phyloP scores from a whole-genome alignment of 2,329 filamentous ascomycete genomes.

The Cordyceps cateniannulata region DNA sequence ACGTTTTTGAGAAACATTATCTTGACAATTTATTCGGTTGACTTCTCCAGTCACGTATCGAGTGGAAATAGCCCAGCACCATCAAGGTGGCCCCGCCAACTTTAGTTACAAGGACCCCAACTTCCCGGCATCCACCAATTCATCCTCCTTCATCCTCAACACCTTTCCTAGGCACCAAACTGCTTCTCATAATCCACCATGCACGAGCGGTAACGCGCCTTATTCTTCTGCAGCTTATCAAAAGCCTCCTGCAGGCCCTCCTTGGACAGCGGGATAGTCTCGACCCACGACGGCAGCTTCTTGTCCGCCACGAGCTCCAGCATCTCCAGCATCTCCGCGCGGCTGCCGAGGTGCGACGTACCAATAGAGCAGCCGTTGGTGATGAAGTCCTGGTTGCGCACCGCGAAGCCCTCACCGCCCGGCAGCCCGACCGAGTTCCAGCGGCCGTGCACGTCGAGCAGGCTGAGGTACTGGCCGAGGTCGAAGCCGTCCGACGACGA shows the following conservation, averaged over 20 bases:
- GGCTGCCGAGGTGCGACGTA: constrained; percentile 63
- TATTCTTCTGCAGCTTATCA: constrained; percentile 60
- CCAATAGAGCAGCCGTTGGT: constrained; percentile 69
- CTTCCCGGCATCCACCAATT: not conserved
- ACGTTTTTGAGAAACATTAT: no score
- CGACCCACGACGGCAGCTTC: constrained; percentile 63
- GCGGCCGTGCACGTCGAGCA: constrained; percentile 74
- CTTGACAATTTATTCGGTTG: no score
- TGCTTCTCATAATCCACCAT: constrained; percentile 64
- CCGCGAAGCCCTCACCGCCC: constrained; percentile 63
- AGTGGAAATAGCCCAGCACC: not conserved
- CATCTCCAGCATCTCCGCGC: constrained; percentile 66
- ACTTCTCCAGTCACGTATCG: no score
- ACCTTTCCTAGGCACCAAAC: constrained; percentile 44
- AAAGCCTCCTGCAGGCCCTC: constrained; percentile 65
- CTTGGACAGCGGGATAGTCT: constrained; percentile 67
- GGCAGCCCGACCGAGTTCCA: constrained; percentile 78
- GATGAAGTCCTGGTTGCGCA: constrained; percentile 70
- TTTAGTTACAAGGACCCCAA: not conserved
- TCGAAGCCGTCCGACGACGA: constrained; percentile 64
- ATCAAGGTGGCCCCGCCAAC: not conserved
- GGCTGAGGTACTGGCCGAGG: constrained; percentile 63
- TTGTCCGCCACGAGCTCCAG: constrained; percentile 64
- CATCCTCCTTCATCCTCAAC: not conserved
- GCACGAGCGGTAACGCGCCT: constrained; percentile 70